phyloP scores from a whole-genome alignment of 768 basidiomycete genomes.

The Lentinula sp. region DNA sequence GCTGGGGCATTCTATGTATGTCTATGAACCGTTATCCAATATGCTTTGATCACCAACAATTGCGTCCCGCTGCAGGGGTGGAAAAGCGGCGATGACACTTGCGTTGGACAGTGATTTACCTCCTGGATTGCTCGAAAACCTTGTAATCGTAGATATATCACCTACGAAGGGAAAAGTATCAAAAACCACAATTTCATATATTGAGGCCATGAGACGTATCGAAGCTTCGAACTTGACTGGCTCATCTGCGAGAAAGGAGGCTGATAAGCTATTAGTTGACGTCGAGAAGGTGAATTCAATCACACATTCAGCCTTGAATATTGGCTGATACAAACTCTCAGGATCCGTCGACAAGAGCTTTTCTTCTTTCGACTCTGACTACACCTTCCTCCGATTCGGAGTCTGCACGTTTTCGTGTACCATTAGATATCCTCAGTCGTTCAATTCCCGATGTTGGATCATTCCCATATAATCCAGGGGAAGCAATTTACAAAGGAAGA shows the following conservation, averaged over 20 bases:
- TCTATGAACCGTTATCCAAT: constrained; percentile 4
- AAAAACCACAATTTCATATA: constrained; percentile 47
- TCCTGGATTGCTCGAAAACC: constrained; percentile 28
- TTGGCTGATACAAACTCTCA: constrained; percentile 19
- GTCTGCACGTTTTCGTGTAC: constrained; percentile 63
- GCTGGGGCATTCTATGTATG: constrained; percentile 88
- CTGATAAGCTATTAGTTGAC: not conserved
- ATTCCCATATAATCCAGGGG: constrained; percentile 66
- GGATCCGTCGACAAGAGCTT: constrained; percentile 73
- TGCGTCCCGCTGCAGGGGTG: constrained; percentile 38
- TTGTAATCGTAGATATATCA: constrained; percentile 64
- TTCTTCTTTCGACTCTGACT: constrained; percentile 84
- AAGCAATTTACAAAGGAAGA: constrained; percentile 47
- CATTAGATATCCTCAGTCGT: constrained; percentile 57
- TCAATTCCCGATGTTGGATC: constrained; percentile 61
- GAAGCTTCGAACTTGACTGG: not conserved
- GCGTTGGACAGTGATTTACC: constrained; percentile 30
- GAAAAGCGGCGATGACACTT: constrained; percentile 55
- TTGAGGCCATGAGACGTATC: constrained; percentile 42
- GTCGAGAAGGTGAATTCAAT: not conserved
- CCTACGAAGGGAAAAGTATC: constrained; percentile 45
- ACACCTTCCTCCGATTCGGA: constrained; percentile 23
- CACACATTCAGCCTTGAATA: not conserved
- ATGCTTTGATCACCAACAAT: constrained; percentile 2
- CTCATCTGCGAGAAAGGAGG: not conserved